These are phyloP conservation scores for Pyrenochaeta sp. DNA, from an alignment of 2,329 filamentous ascomycete species.

Conservation along the genomic window DNA sequence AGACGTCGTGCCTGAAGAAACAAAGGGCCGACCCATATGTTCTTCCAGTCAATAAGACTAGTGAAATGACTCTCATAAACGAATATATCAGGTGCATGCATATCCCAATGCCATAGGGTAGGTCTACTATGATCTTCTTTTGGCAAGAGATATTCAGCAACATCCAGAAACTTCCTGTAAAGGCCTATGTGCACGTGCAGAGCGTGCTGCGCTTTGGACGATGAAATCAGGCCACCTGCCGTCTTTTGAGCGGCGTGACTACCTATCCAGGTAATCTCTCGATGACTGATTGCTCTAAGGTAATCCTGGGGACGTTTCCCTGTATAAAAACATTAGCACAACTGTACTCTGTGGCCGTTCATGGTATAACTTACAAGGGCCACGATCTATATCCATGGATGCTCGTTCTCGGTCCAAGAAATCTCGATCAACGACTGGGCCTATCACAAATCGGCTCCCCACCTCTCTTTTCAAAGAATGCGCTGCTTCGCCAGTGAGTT, in stretches of 20 bases:
- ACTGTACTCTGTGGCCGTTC: constrained; percentile 6
- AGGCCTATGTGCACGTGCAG: constrained; percentile 44
- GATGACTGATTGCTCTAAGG: constrained; percentile 38
- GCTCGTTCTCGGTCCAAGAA: constrained; percentile 50
- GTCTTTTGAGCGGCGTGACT: constrained; percentile 27
- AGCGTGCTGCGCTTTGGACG: constrained; percentile 13
- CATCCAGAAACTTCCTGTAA: constrained; percentile 43
- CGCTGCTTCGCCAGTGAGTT: constrained; percentile 34
- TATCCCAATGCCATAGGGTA: constrained; percentile 53
- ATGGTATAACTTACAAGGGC: constrained; percentile 48
- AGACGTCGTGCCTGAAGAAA: constrained; percentile 35
- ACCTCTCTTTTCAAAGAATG: constrained; percentile 41
- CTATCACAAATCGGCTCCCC: constrained; percentile 46
- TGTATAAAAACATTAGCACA: constrained; percentile 21
- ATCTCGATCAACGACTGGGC: constrained; percentile 44
- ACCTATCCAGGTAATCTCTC: constrained; percentile 48
- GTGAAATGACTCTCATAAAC: constrained; percentile 47
- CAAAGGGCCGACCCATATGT: constrained; percentile 37
- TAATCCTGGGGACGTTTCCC: constrained; percentile 47
- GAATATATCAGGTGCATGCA: constrained; percentile 52
- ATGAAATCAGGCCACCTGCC: constrained; percentile 27
- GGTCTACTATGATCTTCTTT: constrained; percentile 28
- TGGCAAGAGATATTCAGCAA: constrained; percentile 41
- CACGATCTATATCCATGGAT: constrained; percentile 47
- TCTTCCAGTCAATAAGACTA: constrained; percentile 56